Evolutionary conservation across 768 basidiomycete species (phyloP), one percentile per base, ranked within the genome.

Genomic region (Myochromella boudieri): DNA sequence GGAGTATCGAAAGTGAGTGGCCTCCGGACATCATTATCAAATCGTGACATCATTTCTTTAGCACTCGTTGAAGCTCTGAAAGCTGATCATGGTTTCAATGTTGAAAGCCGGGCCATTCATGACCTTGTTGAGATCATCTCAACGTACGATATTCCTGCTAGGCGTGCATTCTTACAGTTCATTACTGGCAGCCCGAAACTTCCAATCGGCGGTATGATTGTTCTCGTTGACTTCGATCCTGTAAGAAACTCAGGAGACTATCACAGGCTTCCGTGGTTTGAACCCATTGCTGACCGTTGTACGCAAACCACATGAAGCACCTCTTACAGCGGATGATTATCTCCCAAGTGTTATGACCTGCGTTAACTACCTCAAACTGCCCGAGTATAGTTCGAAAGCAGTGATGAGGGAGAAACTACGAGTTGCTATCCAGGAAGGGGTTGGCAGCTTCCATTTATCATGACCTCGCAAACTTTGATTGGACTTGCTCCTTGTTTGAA

Each of bases 341-440:
- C 75, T 98, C 22, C 95, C 95, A 0, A 95, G 91, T 59, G 95
- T 97, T 24, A 98, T 98, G 97, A 98, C 97, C 3, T 99, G 97
- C 66, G 95, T 93, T 50, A 93, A 94, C 67, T 95, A 93, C 62
- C 71, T 99, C 60, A 99, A 99, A 67, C 73, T 97, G 54, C 95
- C 95, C 0, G 94, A 97, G 60, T 98, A 98, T 65, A 91, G 89
- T 46, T 84, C 86, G 21, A 93, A 89, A 67, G 78, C 74, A 27
- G 82, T 91, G 29, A 87, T 98, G 83, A 76, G 72, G 58, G 83
- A 90, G 64, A 95, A 93, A 63, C 67, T 99, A 55, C 73, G 74
- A 42, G 74, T 81, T 25, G 95, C 97, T 28, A 91, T 97, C 73
- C 80, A 82, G 57, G 97, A 98, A 68, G 97, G 97, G 32, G 86